Base-by-base conservation (phyloP, 345 rosid species). In the Melastoma malabathricum region DNA sequence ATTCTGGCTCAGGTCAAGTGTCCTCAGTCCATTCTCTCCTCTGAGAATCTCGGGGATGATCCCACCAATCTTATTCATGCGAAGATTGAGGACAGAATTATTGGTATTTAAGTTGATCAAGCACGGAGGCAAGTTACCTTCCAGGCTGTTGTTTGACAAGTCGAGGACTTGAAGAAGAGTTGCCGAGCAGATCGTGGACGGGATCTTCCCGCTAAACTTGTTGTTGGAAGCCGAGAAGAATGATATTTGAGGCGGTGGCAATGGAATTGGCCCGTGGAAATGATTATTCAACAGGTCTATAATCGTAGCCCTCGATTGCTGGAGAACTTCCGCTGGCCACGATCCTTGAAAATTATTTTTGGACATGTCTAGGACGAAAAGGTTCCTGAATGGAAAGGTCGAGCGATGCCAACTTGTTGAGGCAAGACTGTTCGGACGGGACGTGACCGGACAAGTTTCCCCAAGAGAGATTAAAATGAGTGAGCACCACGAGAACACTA, bases 101-200 rank as follows among this genome's bases (percentile, higher is more conserved):
- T 5, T 9, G 17, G 8, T 15, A 44, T 47, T 64, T 0, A 52
- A 19, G 22, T 47, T 65, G 1, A 25, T 53, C 15, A 72, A 18
- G 18, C 71, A 68, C 12, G 13, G 29, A 3, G 68, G 73, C 27
- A 68, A 52, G 6, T 4, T 39, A 3, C 77, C 71, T 8, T 15
- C 55, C 22, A 72, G 55, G 22, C n/a, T 65, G 23, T 59, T 68
- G 14, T 59, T 39, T 1, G 73, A 52, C 31, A 72, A 17, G 25
- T 65, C 55, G 1, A 68, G 44, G 44, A 64, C 10, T n/a, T n/a
- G n/a, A 1, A 4, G 0, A 10, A 54, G 50, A 4, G 23, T 55
- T 1, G 29, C 10, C 14, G 50, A 52, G 58, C 77, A 77, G 4
- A 66, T 31, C 4, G 6, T 9, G 0, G 50, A 45, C 3, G 73